Evolutionary conservation across 2,329 filamentous ascomycete genomes (phyloP).

Genomic region (Sordariomycetes sp.): DNA sequence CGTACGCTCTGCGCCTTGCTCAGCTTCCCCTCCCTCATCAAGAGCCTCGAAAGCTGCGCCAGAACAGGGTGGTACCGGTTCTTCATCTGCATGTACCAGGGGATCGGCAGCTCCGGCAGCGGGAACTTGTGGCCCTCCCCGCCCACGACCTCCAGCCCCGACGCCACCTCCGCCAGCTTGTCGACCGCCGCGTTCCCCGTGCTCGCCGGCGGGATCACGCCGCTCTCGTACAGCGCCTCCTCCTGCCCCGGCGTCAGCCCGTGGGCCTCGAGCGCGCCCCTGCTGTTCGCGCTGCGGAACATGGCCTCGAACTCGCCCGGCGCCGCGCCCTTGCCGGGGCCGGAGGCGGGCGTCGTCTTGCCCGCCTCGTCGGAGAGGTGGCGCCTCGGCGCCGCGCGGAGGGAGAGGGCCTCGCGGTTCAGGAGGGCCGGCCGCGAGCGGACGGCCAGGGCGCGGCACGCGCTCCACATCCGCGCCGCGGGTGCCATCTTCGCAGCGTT

Average conservation of each 20-base stretch:
- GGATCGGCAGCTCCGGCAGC: conserved; percentile 53
- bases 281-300: conserved; percentile 7
- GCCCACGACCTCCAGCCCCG: conserved; percentile 8
- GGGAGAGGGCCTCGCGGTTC: conserved; percentile 12
- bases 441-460: conserved; percentile 25
- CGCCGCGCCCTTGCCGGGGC: not conserved
- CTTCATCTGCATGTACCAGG: conserved; percentile 51
- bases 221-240: conserved; percentile 26
- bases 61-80: conserved; percentile 77
- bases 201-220: conserved; percentile 21
- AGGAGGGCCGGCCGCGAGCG: conserved; percentile 18
- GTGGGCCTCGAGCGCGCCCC: conserved; percentile 6
- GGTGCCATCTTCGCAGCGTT: conserved; percentile 31
- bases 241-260: conserved; percentile 27
- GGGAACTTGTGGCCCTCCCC: conserved; percentile 60
- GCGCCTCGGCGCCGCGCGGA: conserved; percentile 10
- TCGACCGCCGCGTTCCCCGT: conserved; percentile 6
- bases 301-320: conserved; percentile 1
- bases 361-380: conserved; percentile 14
- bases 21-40: conserved; percentile 89
- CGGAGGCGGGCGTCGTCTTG: not conserved
- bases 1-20: conserved; percentile 76
- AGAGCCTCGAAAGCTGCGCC: conserved; percentile 73
- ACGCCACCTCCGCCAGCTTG: conserved; percentile 7
- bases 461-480: conserved; percentile 33